Evolutionary conservation across 2,329 filamentous ascomycete genomes (phyloP).

Genomic region (Aspergillus bombycis): DNA sequence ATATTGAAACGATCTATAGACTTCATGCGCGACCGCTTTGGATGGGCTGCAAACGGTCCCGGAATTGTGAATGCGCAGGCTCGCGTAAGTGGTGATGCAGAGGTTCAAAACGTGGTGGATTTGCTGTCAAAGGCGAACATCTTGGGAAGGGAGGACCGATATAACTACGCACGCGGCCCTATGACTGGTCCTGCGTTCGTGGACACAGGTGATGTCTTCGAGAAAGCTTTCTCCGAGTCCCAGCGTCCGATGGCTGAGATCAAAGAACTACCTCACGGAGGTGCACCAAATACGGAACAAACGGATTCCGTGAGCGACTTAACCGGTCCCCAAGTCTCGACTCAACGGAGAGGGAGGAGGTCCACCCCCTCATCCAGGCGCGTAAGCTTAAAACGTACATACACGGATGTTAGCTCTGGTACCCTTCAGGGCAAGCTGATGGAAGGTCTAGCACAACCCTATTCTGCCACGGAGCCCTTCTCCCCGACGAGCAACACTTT

Average conservation of each 20-base stretch:
- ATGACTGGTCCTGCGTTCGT: conserved; percentile 78
- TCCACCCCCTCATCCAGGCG: conserved; percentile 61
- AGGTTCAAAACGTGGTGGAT: conserved; percentile 89
- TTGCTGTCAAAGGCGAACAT: conserved; percentile 80
- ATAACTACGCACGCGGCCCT: conserved; percentile 61
- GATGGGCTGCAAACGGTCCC: conserved; percentile 75
- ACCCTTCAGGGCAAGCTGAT: conserved; percentile 80
- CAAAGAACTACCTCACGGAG: conserved; percentile 26
- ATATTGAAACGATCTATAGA: conserved; percentile 91
- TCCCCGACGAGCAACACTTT: conserved; percentile 37
- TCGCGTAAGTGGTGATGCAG: conserved; percentile 77
- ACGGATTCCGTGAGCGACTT: conserved; percentile 33
- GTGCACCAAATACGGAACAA: conserved; percentile 24
- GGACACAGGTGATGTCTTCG: conserved; percentile 79
- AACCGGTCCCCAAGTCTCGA: conserved; percentile 35
- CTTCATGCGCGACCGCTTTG: conserved; percentile 91
- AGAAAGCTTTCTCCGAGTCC: conserved; percentile 70
- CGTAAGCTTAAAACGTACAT: conserved; percentile 78
- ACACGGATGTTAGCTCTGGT: conserved; percentile 78
- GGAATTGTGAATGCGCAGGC: conserved; percentile 83
- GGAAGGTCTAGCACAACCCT: conserved; percentile 83
- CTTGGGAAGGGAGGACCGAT: conserved; percentile 62
- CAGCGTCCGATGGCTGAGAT: conserved; percentile 23
- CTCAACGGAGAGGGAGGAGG: conserved; percentile 36
- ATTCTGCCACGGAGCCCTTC: conserved; percentile 58